These are phyloP conservation scores for Podospora pseudoanserina DNA, from an alignment of 495 filamentous ascomycete genomes.

Conservation along the genomic window DNA sequence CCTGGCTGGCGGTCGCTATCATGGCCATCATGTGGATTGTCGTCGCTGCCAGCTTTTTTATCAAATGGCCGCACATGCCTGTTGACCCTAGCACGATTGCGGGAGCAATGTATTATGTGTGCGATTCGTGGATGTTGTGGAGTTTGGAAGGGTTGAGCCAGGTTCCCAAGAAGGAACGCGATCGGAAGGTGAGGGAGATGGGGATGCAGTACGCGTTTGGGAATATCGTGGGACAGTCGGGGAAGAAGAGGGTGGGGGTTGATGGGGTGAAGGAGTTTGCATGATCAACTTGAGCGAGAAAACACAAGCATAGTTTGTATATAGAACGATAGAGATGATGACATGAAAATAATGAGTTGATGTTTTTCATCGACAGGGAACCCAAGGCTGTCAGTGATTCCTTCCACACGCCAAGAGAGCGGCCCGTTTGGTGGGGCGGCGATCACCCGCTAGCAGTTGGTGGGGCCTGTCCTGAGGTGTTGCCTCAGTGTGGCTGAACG, in stretches of 20 bases:
- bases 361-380: not conserved
- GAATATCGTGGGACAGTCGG: slow-evolving; percentile 18
- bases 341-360: not conserved
- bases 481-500: no score
- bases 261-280: slow-evolving; percentile 17
- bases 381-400: no score
- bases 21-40: slow-evolving; percentile 37
- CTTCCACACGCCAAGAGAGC: not conserved
- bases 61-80: slow-evolving; percentile 28
- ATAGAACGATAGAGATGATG: not conserved
- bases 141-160: slow-evolving; percentile 22
- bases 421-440: not conserved
- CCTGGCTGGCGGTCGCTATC: slow-evolving; percentile 33
- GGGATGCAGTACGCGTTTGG: slow-evolving; percentile 21
- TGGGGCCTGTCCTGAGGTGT: no score
- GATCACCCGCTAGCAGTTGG: not conserved
- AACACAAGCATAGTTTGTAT: not conserved
- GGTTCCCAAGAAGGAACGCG: slow-evolving; percentile 18
- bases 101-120: slow-evolving; percentile 28
- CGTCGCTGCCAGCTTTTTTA: slow-evolving; percentile 28
- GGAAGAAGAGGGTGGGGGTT: slow-evolving; percentile 20
- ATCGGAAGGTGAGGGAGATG: slow-evolving; percentile 17
- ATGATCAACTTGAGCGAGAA: not conserved
- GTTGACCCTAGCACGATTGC: slow-evolving; percentile 29
- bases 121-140: slow-evolving; percentile 25